These are phyloP conservation scores for Meredithiella fracta DNA, from an alignment of 2,329 filamentous ascomycete species.

Conservation along the genomic window DNA sequence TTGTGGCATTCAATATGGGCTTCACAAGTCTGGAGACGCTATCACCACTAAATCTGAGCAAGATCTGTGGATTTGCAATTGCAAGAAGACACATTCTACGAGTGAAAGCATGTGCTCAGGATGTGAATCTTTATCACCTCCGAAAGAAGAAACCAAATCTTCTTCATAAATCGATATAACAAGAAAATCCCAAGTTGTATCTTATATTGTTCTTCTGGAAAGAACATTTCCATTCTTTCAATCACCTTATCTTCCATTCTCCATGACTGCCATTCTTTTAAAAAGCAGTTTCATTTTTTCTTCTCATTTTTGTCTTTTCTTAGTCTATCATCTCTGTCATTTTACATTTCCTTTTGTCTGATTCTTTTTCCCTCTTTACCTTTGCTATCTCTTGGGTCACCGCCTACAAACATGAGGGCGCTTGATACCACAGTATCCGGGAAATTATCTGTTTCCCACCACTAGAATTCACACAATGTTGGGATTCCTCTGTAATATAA, in stretches of 20 bases:
- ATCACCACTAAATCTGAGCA: constrained; percentile 24
- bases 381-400: no score
- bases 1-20: constrained; percentile 24
- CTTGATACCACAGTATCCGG: no score
- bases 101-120: constrained; percentile 22
- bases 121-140: constrained; percentile 20
- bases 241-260: neutral
- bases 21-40: constrained; percentile 24
- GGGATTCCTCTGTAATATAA: no score
- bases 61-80: constrained; percentile 27
- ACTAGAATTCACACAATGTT: neutral
- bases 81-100: constrained; percentile 23
- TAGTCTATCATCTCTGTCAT: neutral
- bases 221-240: neutral
- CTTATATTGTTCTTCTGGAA: neutral
- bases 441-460: neutral
- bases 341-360: neutral
- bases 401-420: no score
- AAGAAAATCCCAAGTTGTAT: neutral
- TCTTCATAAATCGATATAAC: neutral
- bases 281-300: neutral
- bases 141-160: neutral
- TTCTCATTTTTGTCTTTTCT: neutral
- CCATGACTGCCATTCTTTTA: neutral
- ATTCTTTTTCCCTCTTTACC: neutral